phyloP scores from a whole-genome alignment of 2,329 filamentous ascomycete species.

The Juglanconis sp. region DNA sequence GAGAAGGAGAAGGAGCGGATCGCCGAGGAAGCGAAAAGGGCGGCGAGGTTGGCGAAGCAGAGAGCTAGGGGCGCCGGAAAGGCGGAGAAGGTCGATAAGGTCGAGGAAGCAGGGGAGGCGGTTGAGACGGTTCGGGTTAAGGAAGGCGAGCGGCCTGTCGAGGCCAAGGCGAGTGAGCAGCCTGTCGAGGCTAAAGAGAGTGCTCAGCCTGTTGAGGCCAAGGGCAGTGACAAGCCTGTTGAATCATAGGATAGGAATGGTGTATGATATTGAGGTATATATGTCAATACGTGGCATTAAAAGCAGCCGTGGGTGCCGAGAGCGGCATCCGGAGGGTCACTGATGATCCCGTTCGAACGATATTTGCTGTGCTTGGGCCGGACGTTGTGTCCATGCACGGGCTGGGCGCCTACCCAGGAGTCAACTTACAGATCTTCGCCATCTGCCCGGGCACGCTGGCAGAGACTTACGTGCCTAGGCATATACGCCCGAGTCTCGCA shows the following conservation, averaged over 20 bases:
- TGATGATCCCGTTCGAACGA: neutral
- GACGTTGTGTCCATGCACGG: too few relatives aligned
- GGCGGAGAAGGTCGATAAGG: constrained; percentile 8
- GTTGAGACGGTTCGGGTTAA: neutral
- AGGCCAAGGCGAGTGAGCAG: neutral
- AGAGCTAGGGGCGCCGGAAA: constrained; percentile 16
- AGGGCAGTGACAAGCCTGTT: neutral
- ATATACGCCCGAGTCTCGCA: too few relatives aligned
- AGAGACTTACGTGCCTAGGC: too few relatives aligned
- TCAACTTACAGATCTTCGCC: too few relatives aligned
- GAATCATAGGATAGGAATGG: neutral
- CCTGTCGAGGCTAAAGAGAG: neutral
- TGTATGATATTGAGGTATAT: neutral
- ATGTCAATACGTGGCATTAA: neutral
- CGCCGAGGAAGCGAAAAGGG: constrained; percentile 23
- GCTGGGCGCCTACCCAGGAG: too few relatives aligned
- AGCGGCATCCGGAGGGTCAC: neutral
- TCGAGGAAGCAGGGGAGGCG: neutral
- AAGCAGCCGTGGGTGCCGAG: neutral
- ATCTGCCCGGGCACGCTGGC: too few relatives aligned
- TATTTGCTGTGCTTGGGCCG: neutral
- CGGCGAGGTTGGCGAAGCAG: constrained; percentile 20
- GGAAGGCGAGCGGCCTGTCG: neutral
- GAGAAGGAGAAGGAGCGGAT: constrained; percentile 22
- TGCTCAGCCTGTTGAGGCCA: neutral